Evolutionary conservation across 169 alveolate species (phyloP).

Genomic region (Neospora caninum): DNA sequence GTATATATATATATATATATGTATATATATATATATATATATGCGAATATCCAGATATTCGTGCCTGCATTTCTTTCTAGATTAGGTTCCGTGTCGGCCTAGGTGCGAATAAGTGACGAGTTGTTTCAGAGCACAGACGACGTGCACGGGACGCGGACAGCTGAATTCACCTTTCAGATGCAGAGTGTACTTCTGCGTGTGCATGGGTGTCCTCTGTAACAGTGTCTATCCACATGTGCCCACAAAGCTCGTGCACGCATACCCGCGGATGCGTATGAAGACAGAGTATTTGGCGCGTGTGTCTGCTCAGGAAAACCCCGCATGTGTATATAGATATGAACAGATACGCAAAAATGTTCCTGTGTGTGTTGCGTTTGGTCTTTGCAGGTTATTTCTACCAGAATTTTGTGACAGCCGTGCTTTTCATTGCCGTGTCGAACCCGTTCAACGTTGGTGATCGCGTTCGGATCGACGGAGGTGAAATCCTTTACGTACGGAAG

Average conservation of each 20-base stretch:
- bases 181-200: too few species aligned
- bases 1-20: neutral
- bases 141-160: too few species aligned
- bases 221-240: too few species aligned
- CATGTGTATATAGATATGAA: neutral
- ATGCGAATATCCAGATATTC: neutral
- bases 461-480: constrained; percentile 63
- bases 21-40: neutral
- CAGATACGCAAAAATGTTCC: neutral
- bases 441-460: constrained; percentile 64
- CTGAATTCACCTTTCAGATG: too few species aligned
- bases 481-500: constrained; percentile 57
- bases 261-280: too few species aligned
- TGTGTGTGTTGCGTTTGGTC: too few species aligned
- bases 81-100: too few species aligned
- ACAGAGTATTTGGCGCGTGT: too few species aligned
- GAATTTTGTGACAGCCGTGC: constrained; percentile 57
- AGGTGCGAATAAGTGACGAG: too few species aligned
- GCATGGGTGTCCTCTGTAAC: too few species aligned
- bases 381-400: constrained; percentile 57
- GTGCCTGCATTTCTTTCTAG: neutral
- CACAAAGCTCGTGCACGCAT: too few species aligned
- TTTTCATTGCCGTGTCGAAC: constrained; percentile 54
- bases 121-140: too few species aligned
- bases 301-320: neutral